These are phyloP conservation scores for Benincasa hispida DNA, from an alignment of 306 rosid species.

Conservation along the genomic window DNA sequence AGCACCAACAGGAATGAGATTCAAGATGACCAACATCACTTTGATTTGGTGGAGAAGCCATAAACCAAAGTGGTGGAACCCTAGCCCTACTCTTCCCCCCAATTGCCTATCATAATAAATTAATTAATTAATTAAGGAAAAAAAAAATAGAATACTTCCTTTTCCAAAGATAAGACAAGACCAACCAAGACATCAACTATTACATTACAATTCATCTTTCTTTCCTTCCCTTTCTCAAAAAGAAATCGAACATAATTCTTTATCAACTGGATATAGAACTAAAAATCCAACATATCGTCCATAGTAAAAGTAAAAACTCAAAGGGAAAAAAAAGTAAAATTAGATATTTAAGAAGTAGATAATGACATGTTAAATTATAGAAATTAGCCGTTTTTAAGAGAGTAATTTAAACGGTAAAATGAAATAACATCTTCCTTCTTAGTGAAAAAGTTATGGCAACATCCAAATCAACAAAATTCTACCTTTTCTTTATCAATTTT, in stretches of 20 bases:
- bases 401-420: no score
- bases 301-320: no score
- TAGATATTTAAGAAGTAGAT: no score
- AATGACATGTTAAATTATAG: no score
- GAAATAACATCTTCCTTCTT: background rate
- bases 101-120: background rate
- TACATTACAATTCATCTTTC: background rate
- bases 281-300: background rate
- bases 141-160: background rate
- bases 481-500: background rate
- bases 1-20: background rate
- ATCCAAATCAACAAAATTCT: background rate
- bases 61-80: background rate
- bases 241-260: background rate
- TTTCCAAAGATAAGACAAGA: background rate
- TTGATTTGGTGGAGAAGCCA: conserved; percentile 7
- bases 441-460: background rate
- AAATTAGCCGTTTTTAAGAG: no score
- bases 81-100: background rate
- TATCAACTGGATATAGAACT: background rate
- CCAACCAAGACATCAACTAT: background rate
- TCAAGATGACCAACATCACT: background rate
- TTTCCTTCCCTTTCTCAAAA: background rate
- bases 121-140: no score
- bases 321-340: no score